Evolutionary conservation across 768 basidiomycete species (phyloP).

Genomic region (Kwoniella mangroviensis): DNA sequence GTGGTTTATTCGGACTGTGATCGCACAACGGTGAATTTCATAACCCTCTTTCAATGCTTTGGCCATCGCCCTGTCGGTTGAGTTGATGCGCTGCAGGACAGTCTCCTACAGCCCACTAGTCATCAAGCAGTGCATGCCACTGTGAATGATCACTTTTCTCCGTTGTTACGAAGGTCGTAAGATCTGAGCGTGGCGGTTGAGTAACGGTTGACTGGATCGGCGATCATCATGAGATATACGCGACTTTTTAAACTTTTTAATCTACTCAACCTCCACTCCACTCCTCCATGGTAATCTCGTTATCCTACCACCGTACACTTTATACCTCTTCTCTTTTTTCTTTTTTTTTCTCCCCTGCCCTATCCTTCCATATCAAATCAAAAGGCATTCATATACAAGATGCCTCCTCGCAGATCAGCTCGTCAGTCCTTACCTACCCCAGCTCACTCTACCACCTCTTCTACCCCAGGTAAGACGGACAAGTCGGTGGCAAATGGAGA

Average conservation of each 20-base stretch:
- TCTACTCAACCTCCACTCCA: constrained; percentile 21
- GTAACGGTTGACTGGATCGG: constrained; percentile 30
- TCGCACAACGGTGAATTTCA: no score
- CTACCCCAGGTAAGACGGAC: constrained; percentile 1
- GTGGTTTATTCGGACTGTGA: no score
- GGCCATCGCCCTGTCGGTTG: no score
- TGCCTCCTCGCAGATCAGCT: constrained; percentile 38
- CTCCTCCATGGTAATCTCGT: constrained; percentile 1
- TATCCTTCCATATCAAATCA: not conserved
- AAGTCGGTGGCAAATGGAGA: constrained; percentile 11
- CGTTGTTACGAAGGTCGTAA: not conserved
- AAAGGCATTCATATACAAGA: constrained; percentile 4
- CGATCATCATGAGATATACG: not conserved
- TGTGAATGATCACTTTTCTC: no score
- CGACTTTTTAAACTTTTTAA: not conserved
- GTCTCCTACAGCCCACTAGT: no score
- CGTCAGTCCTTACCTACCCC: constrained; percentile 45
- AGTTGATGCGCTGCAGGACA: no score
- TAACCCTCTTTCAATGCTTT: no score
- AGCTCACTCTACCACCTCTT: constrained; percentile 30
- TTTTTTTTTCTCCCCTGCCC: constrained; percentile 4
- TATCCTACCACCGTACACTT: not conserved
- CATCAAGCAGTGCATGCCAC: no score
- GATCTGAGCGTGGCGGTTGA: constrained; percentile 24
- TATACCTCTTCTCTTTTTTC: constrained; percentile 3